A percentile compares a stretch with the other conserved stretches of the same genome.
These are phyloP conservation scores for Coemansia sp. DNA, from an alignment of 192 early-diverging fungal genomes.

Conservation along the genomic window DNA sequence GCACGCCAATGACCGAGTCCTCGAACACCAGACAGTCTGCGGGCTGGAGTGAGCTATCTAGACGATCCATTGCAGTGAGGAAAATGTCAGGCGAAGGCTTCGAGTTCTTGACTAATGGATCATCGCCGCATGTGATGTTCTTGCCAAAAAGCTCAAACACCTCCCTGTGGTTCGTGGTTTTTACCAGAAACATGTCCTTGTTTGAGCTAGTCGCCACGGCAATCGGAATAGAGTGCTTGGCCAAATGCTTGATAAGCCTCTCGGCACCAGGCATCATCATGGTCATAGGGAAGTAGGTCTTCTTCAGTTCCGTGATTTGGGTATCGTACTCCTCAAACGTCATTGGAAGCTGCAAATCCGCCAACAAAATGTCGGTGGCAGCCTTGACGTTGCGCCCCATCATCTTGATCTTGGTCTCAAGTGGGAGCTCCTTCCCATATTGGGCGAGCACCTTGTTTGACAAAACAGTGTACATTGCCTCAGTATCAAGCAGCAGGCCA, in stretches of 20 bases:
- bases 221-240: conserved; percentile 72
- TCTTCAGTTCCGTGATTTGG: conserved; percentile 58
- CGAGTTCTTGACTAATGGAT: conserved; percentile 69
- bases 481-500: conserved; percentile 81
- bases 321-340: conserved; percentile 78
- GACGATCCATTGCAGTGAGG: conserved; percentile 62
- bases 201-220: conserved; percentile 80
- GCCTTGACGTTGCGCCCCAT: conserved; percentile 63
- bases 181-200: conserved; percentile 71
- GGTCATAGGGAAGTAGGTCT: conserved; percentile 60
- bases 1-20: conserved; percentile 78
- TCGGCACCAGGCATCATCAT: conserved; percentile 67
- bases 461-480: conserved; percentile 85
- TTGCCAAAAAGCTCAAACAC: conserved; percentile 78
- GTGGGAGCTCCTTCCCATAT: conserved; percentile 65
- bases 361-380: conserved; percentile 64
- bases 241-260: conserved; percentile 72
- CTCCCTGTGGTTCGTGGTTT: conserved; percentile 62
- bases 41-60: conserved; percentile 52
- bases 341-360: conserved; percentile 66
- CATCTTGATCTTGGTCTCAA: conserved; percentile 69
- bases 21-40: conserved; percentile 89
- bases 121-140: conserved; percentile 84
- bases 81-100: conserved; percentile 96
- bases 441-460: conserved; percentile 78